Base-by-base conservation (phyloP, 371 early-diverging fungal genomes). In the Mortierella sp. region DNA sequence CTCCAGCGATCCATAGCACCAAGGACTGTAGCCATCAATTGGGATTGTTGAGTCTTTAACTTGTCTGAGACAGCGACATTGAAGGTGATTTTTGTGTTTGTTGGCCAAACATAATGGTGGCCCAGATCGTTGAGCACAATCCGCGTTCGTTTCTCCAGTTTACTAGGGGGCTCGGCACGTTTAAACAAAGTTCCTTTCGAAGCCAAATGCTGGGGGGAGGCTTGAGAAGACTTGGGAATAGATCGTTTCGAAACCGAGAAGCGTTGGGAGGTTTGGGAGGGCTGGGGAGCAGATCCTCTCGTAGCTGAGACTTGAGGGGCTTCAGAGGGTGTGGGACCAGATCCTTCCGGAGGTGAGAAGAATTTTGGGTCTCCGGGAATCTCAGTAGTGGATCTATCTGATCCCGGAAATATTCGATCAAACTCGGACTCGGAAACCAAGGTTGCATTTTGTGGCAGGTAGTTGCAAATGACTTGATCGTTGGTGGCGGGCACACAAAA, bases 301-400 rank as follows among this genome's bases (percentile, higher is more conserved):
- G 54, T 21, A 54, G 54, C 54, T 54, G 54, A 54, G 54, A 54
- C 54, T 54, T 54, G 54, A 54, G 54, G 54, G 54, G 54, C 54
- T 54, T 54, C 54, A 54, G 54, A 54, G 54, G 54, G 54, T 54
- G 54, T 54, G 54, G 7, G 21, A 54, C 54, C 54, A 54, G 54
- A n/a, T n/a, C n/a, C n/a, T n/a, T n/a, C n/a, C n/a, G n/a, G 54
- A 54, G 45, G 7, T 45, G 45, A 10, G 45, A 7, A 4, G 45
- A 45, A 45, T 45, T 7, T 45, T 7, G 45, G 45, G 45, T 45
- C 45, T 45, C 10, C 7, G 21, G 21, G 54, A 54, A 54, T 7
- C 54, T 54, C 54, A 54, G 3, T 58, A 28, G 28, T 19, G 52
- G 52, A 52, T 52, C 52, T 16, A 52, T 52, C 21, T 52, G 52